Percentiles rank a stretch among this genome's conserved stretches.
phyloP scores from a whole-genome alignment of 208 protist species.

The Leishmania amazonensis region DNA sequence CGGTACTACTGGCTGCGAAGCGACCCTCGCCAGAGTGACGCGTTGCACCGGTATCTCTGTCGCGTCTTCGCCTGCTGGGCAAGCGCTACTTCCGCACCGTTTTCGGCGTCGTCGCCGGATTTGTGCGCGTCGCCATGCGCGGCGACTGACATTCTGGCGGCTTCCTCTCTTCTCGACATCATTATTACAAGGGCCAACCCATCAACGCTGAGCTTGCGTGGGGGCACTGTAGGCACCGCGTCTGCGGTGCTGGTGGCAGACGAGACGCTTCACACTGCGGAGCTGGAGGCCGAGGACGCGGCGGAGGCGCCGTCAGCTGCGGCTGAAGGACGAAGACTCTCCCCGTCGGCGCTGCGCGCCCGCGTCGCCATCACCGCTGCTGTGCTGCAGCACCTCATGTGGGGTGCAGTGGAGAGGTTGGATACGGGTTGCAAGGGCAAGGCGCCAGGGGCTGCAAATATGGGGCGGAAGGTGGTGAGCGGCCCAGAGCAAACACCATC shows the following conservation, averaged over 20 bases:
- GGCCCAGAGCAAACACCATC: background rate
- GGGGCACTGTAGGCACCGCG: constrained; percentile 17
- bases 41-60: background rate
- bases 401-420: background rate
- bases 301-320: background rate
- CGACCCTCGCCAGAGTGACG: constrained; percentile 8
- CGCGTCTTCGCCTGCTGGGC: constrained; percentile 10
- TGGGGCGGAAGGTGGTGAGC: background rate
- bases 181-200: constrained; percentile 15
- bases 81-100: background rate
- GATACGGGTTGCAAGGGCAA: background rate
- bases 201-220: constrained; percentile 18
- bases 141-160: background rate
- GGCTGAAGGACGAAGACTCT: background rate
- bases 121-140: background rate
- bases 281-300: background rate
- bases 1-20: constrained; percentile 20
- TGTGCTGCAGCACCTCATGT: constrained; percentile 18
- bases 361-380: constrained; percentile 28
- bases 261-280: constrained; percentile 18
- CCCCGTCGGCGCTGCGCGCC: constrained; percentile 20
- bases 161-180: constrained; percentile 1
- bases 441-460: background rate
- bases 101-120: background rate
- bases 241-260: constrained; percentile 14